Conservation (phyloP, 192 early-diverging fungal species). For the Coemansia interrupta region DNA sequence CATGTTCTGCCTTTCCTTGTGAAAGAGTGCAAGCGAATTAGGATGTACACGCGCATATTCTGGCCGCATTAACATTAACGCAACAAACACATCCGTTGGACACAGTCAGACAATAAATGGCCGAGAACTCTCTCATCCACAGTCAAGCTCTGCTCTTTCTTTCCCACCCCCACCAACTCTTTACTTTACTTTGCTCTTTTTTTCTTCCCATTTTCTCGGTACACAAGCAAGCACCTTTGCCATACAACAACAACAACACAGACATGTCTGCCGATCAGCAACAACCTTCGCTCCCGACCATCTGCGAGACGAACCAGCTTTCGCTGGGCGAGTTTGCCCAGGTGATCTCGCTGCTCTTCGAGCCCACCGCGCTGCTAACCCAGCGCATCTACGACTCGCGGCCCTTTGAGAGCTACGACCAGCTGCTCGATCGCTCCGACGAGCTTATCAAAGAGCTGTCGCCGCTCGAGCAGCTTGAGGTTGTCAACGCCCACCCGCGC, state of each 20-base stretch:
- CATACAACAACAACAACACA: constrained; percentile 9
- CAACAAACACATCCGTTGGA: too few relatives aligned
- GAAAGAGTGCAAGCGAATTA: neutral
- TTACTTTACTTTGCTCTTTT: neutral
- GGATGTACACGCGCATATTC: neutral
- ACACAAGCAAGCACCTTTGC: neutral
- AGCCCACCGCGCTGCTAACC: constrained; percentile 80
- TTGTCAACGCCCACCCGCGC: constrained; percentile 88
- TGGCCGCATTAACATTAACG: neutral
- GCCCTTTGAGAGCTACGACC: constrained; percentile 67
- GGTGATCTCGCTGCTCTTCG: constrained; percentile 74
- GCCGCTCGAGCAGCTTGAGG: constrained; percentile 64
- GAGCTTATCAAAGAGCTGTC: constrained; percentile 56
- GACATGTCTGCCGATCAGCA: constrained; percentile 19
- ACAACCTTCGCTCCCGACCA: constrained; percentile 56
- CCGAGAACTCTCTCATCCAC: too few relatives aligned
- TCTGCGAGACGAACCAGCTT: constrained; percentile 63
- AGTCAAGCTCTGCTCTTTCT: neutral
- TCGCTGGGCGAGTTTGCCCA: constrained; percentile 53
- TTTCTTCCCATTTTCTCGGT: neutral
- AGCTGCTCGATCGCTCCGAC: constrained; percentile 61
- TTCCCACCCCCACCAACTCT: neutral
- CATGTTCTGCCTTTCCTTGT: too few relatives aligned
- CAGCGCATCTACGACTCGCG: constrained; percentile 62
- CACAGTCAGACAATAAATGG: too few relatives aligned